phyloP scores from a whole-genome alignment of 2,329 filamentous ascomycete genomes.

The Botrytis fragariae region DNA sequence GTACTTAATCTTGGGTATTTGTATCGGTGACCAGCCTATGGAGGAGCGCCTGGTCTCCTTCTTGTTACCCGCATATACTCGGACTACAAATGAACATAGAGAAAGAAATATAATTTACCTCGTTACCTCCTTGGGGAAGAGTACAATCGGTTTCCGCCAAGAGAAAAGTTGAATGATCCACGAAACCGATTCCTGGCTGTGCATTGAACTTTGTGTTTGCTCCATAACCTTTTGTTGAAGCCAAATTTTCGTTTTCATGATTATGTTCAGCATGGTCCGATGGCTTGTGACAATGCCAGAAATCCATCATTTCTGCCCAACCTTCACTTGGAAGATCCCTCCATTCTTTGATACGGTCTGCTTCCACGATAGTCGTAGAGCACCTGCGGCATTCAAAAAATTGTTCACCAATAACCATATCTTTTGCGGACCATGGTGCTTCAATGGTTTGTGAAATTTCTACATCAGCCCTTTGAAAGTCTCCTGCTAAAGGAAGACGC shows the following conservation, averaged over 20 bases:
- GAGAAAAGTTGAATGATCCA: slow-evolving; percentile 77
- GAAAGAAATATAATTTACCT: background rate
- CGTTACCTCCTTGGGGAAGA: slow-evolving; percentile 2
- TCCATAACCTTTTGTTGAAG: slow-evolving; percentile 73
- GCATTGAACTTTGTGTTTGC: slow-evolving; percentile 72
- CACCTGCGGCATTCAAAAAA: slow-evolving; percentile 42
- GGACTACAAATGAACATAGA: background rate
- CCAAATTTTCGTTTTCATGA: slow-evolving; percentile 42
- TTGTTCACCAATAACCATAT: slow-evolving; percentile 42
- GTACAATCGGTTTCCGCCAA: slow-evolving; percentile 65
- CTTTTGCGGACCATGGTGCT: slow-evolving; percentile 52
- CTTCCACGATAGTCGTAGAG: slow-evolving; percentile 44
- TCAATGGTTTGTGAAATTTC: slow-evolving; percentile 28
- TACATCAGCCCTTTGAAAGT: slow-evolving; percentile 17
- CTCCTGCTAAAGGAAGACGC: slow-evolving; percentile 48
- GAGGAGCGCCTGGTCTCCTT: slow-evolving; percentile 58
- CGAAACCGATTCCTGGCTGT: slow-evolving; percentile 65
- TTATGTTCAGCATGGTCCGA: slow-evolving; percentile 49
- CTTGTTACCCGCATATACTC: slow-evolving; percentile 50
- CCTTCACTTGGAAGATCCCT: slow-evolving; percentile 94
- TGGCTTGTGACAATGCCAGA: slow-evolving; percentile 99
- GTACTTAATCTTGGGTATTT: slow-evolving; percentile 59
- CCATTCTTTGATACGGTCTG: slow-evolving; percentile 57
- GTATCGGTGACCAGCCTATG: slow-evolving; percentile 66
- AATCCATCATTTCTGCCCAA: slow-evolving; percentile 99